phyloP scores from a whole-genome alignment of 192 early-diverging fungal species.

The Cladochytrium replicatum region DNA sequence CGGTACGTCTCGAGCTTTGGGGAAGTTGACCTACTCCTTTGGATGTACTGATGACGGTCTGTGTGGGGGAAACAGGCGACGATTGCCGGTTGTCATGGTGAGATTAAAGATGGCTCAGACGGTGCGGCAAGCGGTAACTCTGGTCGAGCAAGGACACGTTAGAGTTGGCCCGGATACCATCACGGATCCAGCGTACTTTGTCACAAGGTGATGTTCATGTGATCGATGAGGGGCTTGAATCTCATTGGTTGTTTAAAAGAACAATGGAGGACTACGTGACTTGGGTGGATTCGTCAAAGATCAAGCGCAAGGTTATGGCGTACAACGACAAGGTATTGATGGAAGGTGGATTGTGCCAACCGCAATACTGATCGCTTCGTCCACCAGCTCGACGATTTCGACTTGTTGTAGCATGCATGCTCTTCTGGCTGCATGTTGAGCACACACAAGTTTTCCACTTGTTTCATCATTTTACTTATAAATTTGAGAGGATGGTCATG shows the following conservation, averaged over 20 bases:
- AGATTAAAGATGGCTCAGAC: constrained; percentile 92
- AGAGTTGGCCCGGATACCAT: constrained; percentile 86
- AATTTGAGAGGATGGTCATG: no score
- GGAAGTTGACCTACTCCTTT: not conserved
- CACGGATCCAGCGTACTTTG: constrained; percentile 80
- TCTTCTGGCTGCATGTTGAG: no score
- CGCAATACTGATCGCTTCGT: not conserved
- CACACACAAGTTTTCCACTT: no score
- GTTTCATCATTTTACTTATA: no score
- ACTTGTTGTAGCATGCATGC: constrained; percentile 78
- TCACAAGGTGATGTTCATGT: constrained; percentile 31
- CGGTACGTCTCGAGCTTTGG: constrained; percentile 11
- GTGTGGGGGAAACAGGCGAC: constrained; percentile 32
- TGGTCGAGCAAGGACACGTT: constrained; percentile 92
- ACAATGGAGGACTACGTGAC: constrained; percentile 96
- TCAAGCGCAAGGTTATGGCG: constrained; percentile 93
- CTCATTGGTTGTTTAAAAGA: constrained; percentile 18
- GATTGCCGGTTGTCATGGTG: constrained; percentile 87
- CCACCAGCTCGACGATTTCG: constrained; percentile 76
- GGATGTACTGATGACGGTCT: not conserved
- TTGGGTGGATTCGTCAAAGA: constrained; percentile 96
- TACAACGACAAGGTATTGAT: constrained; percentile 44
- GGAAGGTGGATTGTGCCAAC: not conserved
- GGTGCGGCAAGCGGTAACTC: constrained; percentile 78
- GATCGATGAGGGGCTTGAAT: not conserved